These are phyloP conservation scores for Takashimella koratensis DNA, from an alignment of 1,284 basidiomycete species.

Conservation along the genomic window DNA sequence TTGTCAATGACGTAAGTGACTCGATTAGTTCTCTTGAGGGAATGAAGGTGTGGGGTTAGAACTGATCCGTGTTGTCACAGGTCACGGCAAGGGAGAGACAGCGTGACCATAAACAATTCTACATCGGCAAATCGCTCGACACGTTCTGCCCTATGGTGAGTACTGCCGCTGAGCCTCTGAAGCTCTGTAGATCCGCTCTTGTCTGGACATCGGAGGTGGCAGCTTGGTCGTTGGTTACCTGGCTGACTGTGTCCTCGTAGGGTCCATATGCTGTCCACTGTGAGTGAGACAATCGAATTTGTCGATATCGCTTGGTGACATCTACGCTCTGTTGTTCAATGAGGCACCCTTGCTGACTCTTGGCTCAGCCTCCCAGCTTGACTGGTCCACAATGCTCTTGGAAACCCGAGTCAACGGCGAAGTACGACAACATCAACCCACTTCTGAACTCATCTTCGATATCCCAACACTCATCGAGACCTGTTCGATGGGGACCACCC, in stretches of 20 bases:
- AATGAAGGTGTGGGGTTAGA: not conserved
- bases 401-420: conserved; percentile 41
- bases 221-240: too few relatives aligned
- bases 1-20: conserved; percentile 37
- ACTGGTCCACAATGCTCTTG: conserved; percentile 28
- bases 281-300: conserved; percentile 5
- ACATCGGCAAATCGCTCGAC: conserved; percentile 45
- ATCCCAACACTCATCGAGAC: conserved; percentile 45
- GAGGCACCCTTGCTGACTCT: too few relatives aligned
- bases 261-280: conserved; percentile 28
- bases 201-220: too few relatives aligned
- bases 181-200: too few relatives aligned
- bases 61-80: conserved; percentile 7
- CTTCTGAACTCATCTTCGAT: conserved; percentile 42
- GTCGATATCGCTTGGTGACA: too few relatives aligned
- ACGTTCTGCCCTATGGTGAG: conserved; percentile 47
- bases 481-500: conserved; percentile 37
- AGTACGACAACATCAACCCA: conserved; percentile 35
- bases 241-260: not conserved
- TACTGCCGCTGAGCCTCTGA: too few relatives aligned
- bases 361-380: conserved; percentile 21
- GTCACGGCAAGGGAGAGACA: conserved; percentile 36
- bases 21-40: not conserved
- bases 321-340: too few relatives aligned
- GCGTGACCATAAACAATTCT: conserved; percentile 44